These are phyloP conservation scores for Hygrophoropsis aurantiaca DNA, from an alignment of 768 basidiomycete species.

Conservation along the genomic window DNA sequence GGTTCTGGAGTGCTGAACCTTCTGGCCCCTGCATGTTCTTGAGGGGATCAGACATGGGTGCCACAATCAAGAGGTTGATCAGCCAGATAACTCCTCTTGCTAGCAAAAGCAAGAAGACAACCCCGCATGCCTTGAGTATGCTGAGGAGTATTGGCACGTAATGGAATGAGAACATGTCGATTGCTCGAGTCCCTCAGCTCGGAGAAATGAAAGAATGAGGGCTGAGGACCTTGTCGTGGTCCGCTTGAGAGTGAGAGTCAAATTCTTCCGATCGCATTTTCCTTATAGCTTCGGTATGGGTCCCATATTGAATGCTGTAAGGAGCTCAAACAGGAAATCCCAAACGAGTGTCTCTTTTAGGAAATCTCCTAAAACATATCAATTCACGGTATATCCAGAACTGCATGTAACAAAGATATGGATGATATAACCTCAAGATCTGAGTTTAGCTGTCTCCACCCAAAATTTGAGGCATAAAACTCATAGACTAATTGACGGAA, in stretches of 20 bases:
- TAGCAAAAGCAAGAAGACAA: conserved; percentile 32
- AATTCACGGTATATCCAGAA: too few relatives aligned
- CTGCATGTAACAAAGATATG: too few relatives aligned
- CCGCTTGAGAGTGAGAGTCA: not conserved
- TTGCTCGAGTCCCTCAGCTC: too few relatives aligned
- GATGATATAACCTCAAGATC: too few relatives aligned
- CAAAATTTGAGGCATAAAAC: too few relatives aligned
- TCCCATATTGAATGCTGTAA: not conserved
- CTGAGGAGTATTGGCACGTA: not conserved
- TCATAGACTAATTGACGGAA: too few relatives aligned
- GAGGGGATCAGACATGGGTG: conserved; percentile 50
- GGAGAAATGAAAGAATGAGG: not conserved
- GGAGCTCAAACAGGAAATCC: not conserved
- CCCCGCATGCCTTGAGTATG: conserved; percentile 25
- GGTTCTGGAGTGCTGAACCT: conserved; percentile 40
- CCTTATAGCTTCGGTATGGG: not conserved
- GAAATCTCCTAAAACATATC: not conserved
- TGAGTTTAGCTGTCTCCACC: too few relatives aligned
- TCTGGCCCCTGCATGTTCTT: conserved; percentile 47
- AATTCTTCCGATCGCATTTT: not conserved
- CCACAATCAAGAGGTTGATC: conserved; percentile 41
- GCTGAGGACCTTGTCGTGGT: not conserved
- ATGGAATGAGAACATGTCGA: too few relatives aligned
- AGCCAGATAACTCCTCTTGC: conserved; percentile 40
- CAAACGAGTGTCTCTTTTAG: conserved; percentile 8